Evolutionary conservation across 129 eudicot species (phyloP), one percentile per base, ranked within the genome.

Genomic region (Pittosporum tobira): DNA sequence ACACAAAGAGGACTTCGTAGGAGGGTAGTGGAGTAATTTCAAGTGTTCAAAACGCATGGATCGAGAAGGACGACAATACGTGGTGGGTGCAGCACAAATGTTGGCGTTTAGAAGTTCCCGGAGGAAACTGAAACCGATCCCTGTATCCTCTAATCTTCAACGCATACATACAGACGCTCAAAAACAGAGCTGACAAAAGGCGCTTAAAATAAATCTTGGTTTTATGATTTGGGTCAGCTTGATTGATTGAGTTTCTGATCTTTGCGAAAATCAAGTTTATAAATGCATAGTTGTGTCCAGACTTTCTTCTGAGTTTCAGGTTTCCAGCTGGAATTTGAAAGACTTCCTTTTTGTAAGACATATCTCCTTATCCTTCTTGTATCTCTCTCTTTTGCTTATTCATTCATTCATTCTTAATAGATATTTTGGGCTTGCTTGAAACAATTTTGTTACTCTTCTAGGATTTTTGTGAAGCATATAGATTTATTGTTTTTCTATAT

Each of bases 11-110:
- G n/a, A n/a, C n/a, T n/a, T n/a, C n/a, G n/a, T n/a, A n/a, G n/a
- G n/a, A n/a, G n/a, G n/a, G n/a, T n/a, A n/a, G n/a, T n/a, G n/a
- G n/a, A 36, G 42, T 6, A 36, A 36, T 36, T 5, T 18, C 5
- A 45, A 45, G 20, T 13, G 15, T 8, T 4, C 10, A 15, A 45
- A 45, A 36, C 43, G 45, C 61, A 28, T 7, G 61, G 23, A 56
- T 34, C 18, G 21, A 63, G 59, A 30, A 19, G 2, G 49, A 48
- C 5, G 11, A 22, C 15, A 53, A 27, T 60, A 65, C 75, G 77
- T 81, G 87, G 83, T 76, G 75, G 72, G 60, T 16, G 68, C 73
- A 64, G 72, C 82, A 76, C 75, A 48, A 76, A 60, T 58, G 68
- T 62, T 62, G 81, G 78, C 66, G 6, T 37, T 40, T 23, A 36